Evolutionary conservation across 2,329 filamentous ascomycete species (phyloP), one percentile per base, ranked within the genome.

Genomic region (Monilinia aucupariae): DNA sequence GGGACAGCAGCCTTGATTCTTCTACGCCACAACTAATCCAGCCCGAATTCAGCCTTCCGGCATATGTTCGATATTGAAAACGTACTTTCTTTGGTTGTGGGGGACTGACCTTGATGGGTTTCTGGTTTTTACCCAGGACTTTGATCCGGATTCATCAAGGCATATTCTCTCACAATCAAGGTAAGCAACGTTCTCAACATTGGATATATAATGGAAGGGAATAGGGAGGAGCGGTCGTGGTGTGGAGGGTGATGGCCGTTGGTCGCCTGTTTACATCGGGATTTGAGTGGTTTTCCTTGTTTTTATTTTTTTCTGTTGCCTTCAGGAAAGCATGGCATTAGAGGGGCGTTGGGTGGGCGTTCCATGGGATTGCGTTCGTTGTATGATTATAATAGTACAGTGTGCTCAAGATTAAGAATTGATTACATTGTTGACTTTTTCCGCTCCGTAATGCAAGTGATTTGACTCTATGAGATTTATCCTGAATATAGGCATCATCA

Each of bases 61-160:
- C 5, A 17, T 47, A 20, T 47, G 20, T 25, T 9, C 13, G 41
- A 47, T 45, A 20, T 47, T 4, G 4, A 17, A 34, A 58, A 58
- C 13, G 17, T 8, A 7, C 8, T n/a, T 47, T 1, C 30, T 20
- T 34, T 22, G n/a, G 2, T 34, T 37, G 12, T 58, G 27, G 20
- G 27, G 9, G 30, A 47, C 54, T 58, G n/a, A 30, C n/a, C n/a
- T 58, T 58, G 30, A 58, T 47, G n/a, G 30, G 27, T 58, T n/a
- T 58, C 54, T 47, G 41, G 41, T 37, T 58, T 56, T 58, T 45
- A 47, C 54, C 41, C 20, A 58, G 54, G 54, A 58, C 54, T 47
- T 45, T 58, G 30, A 37, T 58, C 54, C 30, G 54, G 54, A 58
- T 47, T 34, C 41, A 13, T 58, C 41, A 58, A 47, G 41, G 30